Evolutionary conservation across 805 yeast genomes (phyloP), one percentile per base, ranked within the genome.

Genomic region (Candida koratica): DNA sequence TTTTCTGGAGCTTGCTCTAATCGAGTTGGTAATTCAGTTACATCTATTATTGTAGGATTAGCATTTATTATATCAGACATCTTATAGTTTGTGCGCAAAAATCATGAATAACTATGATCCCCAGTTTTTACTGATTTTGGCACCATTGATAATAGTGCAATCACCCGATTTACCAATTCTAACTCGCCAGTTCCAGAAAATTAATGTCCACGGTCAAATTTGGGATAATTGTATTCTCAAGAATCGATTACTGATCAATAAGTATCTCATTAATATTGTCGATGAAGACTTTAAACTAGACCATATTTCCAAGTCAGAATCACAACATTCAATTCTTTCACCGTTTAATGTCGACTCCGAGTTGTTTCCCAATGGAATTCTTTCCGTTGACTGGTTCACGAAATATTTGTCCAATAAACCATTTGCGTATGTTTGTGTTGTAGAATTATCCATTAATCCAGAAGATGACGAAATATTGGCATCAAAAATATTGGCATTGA

Each of bases 31-130:
- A 90, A 73, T 37, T 77, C 74, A 19, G 81, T 75, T 7, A 74
- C 76, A 48, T 88, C 95, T 32, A 87, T 61, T 25, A 90, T 79
- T 20, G 81, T 79, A 15, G 98, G 98, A 55, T 88, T 89, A 19
- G 96, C 95, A 58, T 90, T 90, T 41, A 90, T 81, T 15, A 43
- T 40, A 9, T 41, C 46, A 20, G 42, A 32, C 48, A 44, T 42
- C 5, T 27, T 13, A 16, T 8, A 20, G 10, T 20, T 10, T 20
- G 23, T 20, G 23, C 23, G 23, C 9, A 20, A 20, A 8, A 20
- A 20, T 20, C 7, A 65, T 67, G 72, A 65, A 67, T 22, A 44
- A 52, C 40, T 66, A 63, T 36, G 48, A 54, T 35, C 28, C 32
- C 4, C 30, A 42, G 13, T 53, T 46, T 22, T 43, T 60, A 12